A percentile compares a stretch with the other conserved stretches of the same genome.
phyloP scores from a whole-genome alignment of 495 filamentous ascomycete species.

The Lasiosphaeria ovina region DNA sequence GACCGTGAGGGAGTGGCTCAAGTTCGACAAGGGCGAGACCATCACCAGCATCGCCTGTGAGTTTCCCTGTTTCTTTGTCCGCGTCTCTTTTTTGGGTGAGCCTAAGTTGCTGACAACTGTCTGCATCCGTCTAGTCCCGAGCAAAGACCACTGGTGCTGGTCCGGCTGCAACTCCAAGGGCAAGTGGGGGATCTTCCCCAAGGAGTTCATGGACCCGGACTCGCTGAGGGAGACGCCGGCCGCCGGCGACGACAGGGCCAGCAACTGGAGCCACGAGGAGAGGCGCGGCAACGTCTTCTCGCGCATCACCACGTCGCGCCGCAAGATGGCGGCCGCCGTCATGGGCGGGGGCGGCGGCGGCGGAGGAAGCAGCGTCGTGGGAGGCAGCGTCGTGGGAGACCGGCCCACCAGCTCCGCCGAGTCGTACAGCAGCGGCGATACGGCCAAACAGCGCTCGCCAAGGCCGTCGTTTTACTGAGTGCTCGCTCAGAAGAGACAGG shows the following conservation, averaged over 20 bases:
- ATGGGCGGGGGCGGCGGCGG: neutral
- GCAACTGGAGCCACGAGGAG: slow-evolving; percentile 34
- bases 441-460: too few species aligned
- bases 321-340: slow-evolving; percentile 15
- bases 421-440: too few species aligned
- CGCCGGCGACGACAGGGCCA: slow-evolving; percentile 23
- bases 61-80: slow-evolving; percentile 18
- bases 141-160: slow-evolving; percentile 50
- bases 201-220: slow-evolving; percentile 37
- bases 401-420: too few species aligned
- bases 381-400: neutral
- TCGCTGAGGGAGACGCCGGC: slow-evolving; percentile 25
- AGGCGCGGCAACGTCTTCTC: slow-evolving; percentile 22
- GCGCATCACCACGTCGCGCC: slow-evolving; percentile 28
- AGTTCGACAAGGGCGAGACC: slow-evolving; percentile 46
- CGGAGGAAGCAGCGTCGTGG: neutral
- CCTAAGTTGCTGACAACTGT: neutral
- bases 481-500: too few species aligned
- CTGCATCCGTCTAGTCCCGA: slow-evolving; percentile 22
- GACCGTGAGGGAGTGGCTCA: slow-evolving; percentile 34
- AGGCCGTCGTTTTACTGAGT: too few species aligned
- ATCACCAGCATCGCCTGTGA: slow-evolving; percentile 48
- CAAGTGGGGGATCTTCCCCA: slow-evolving; percentile 48
- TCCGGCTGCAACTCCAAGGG: slow-evolving; percentile 44
- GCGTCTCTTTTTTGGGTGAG: neutral